Conservation (phyloP, 768 basidiomycete species). For the Amanita exitialis region DNA sequence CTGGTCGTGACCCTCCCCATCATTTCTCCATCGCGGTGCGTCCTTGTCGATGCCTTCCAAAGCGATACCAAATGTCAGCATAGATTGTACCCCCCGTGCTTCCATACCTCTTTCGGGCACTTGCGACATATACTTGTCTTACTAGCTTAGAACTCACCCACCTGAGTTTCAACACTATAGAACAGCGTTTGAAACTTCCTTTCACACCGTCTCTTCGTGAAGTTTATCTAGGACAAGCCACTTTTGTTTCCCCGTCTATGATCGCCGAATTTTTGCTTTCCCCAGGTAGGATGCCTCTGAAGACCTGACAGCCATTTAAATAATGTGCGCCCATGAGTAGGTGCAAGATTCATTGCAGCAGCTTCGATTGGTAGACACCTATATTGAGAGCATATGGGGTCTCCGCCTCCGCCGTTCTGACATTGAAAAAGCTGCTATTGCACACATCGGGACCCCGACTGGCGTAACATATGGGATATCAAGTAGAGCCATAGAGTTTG, state of each 20-base stretch:
- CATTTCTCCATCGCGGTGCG: slow-evolving; percentile 54
- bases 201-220: slow-evolving; percentile 26
- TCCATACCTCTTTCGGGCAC: slow-evolving; percentile 26
- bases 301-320: background rate
- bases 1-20: slow-evolving; percentile 50
- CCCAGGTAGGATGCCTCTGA: slow-evolving; percentile 7
- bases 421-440: slow-evolving; percentile 28
- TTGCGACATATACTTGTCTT: slow-evolving; percentile 32
- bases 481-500: slow-evolving; percentile 17
- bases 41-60: slow-evolving; percentile 4
- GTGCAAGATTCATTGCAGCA: slow-evolving; percentile 16
- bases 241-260: slow-evolving; percentile 29
- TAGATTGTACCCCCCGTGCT: slow-evolving; percentile 35
- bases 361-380: slow-evolving; percentile 42
- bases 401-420: slow-evolving; percentile 38
- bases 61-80: background rate
- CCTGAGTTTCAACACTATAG: slow-evolving; percentile 14
- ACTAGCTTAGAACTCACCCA: slow-evolving; percentile 37
- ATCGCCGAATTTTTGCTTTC: slow-evolving; percentile 24
- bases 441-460: background rate
- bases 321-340: slow-evolving; percentile 4
- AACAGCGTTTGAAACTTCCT: slow-evolving; percentile 16
- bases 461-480: background rate
- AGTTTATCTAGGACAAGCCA: slow-evolving; percentile 41
- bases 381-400: slow-evolving; percentile 51